Evolutionary conservation across 163 green algal genomes (phyloP).

Genomic region (Dunaliella salina): DNA sequence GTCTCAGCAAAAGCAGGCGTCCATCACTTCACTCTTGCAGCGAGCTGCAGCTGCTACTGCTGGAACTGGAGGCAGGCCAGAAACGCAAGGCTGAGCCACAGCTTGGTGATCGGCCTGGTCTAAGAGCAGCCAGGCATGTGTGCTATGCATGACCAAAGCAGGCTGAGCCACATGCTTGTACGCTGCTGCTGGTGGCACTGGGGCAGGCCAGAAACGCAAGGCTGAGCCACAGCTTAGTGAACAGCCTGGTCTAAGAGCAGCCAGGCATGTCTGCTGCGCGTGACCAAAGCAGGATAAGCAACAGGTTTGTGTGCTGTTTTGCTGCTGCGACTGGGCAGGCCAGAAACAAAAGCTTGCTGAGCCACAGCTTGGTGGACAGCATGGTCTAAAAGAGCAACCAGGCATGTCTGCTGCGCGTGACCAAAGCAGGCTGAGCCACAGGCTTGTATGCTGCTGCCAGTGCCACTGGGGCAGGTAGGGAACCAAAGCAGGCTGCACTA

Average conservation of each 20-base stretch:
- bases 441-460: neutral
- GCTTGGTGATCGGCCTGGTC: too few species aligned
- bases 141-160: neutral
- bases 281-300: neutral
- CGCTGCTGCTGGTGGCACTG: neutral
- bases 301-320: neutral
- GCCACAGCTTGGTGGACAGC: too few species aligned
- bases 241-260: neutral
- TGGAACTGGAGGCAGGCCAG: neutral
- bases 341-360: too few species aligned
- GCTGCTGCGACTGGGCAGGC: too few species aligned
- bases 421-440: neutral
- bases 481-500: too few species aligned
- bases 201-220: too few species aligned
- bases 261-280: too few species aligned
- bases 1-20: neutral
- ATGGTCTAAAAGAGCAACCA: neutral
- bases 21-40: neutral
- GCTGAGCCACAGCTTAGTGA: too few species aligned
- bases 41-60: neutral
- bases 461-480: neutral
- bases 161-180: neutral
- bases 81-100: too few species aligned
- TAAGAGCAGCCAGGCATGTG: neutral
- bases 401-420: neutral